Base-by-base conservation (phyloP, 192 early-diverging fungal genomes). In the Rhizophagus sp. region DNA sequence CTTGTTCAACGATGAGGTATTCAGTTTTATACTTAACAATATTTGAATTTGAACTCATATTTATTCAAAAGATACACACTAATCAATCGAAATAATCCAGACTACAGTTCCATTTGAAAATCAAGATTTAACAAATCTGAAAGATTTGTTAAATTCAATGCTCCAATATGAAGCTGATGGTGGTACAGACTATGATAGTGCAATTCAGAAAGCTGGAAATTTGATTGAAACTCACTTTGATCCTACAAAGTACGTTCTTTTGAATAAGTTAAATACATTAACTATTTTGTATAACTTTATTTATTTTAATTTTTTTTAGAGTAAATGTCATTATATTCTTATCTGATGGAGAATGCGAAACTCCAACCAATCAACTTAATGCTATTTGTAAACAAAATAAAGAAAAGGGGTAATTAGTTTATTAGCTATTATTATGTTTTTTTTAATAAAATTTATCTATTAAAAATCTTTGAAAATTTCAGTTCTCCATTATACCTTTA, bases 281-380 rank as follows among this genome's bases (percentile, higher is more conserved):
- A 36, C 36, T 36, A 36, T 36, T 36, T 5, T 0, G 36, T 36
- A 0, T 36, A 36, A 36, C 36, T 36, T 36, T 34, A 36, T 36
- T 36, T 36, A 36, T 36, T 36, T 5, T 36, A 36, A 36, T 36
- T 36, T 36, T 30, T 5, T 36, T 36, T 41, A 81, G 80, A 50
- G 49, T 57, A 61, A 74, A 74, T 81, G 19, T 81, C 13, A 66
- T 81, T 76, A 64, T 81, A 5, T 81, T 81, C 34, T 24, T 81
- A 34, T 81, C 80, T 61, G 80, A 81, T 27, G 80, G 80, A 22
- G 17, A 13, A 11, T 50, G 62, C 61, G 15, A 34, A 11, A 39
- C 49, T 8, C 80, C 73, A 6, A 74, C 17, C 11, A 24, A 24
- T 17, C 52, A 76, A 27, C 39, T 78, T 19, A 1, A 64, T 15